Evolutionary conservation across 805 yeast species (phyloP), one percentile per base, ranked within the genome.

Genomic region (Suhomyces vadensis): DNA sequence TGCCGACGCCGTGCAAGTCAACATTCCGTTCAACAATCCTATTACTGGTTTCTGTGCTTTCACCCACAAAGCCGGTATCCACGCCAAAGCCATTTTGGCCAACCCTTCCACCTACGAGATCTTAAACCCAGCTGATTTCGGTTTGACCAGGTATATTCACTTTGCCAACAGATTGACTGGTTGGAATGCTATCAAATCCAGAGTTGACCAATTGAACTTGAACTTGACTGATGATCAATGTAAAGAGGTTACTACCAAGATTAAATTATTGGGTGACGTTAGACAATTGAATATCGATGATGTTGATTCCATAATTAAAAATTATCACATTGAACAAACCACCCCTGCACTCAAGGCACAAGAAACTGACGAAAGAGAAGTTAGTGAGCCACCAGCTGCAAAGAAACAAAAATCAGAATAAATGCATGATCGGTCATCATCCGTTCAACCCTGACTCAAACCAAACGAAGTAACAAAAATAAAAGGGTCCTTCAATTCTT

Each of bases 1-100:
- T 55, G 98, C 98, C 33, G 97, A 92, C 56, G 95, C 96, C 39
- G 98, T 92, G 44, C 95, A 89, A 73, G 97, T 92, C 51, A 92
- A 92, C 71, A 80, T 94, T 60, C 99, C 99, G 48, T 92, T 92
- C 79, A 92, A 92, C 79, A 92, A 92, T 76, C 98, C 98, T 57
- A 89, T 92, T 68, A 92, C 99, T 33, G 99, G 99, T 25, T 94
- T 94, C 85, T 94, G 98, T 77, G 99, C 99, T 37, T 92, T 92
- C 75, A 92, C 99, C 48, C 99, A 92, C 77, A 92, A 92, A 79
- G 99, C 99, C 47, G 99, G 99, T 71, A 91, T 92, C 65, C 99
- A 92, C 68, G 98, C 99, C 60, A 92, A 94, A 78, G 98, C 98
- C 46, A 92, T 92, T 56, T 80, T 92, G 54, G 99, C 99, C 47